phyloP scores from a whole-genome alignment of 2,329 filamentous ascomycete species.

The Penicillium olsonii region DNA sequence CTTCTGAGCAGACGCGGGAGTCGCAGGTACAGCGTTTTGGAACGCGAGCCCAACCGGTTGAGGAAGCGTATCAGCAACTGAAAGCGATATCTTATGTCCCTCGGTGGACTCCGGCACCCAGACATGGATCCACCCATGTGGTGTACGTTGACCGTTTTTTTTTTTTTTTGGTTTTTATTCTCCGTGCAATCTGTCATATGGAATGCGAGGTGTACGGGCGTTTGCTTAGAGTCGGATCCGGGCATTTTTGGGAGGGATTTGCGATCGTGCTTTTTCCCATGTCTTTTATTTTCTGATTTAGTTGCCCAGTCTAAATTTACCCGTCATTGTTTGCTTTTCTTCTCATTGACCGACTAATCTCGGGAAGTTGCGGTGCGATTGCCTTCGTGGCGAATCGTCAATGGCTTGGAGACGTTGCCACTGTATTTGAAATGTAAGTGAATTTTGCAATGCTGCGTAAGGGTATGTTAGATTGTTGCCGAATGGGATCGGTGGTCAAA shows the following conservation, averaged over 20 bases:
- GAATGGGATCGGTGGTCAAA: not conserved
- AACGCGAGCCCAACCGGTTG: conserved; percentile 27
- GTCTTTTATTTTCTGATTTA: not conserved
- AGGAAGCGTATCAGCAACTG: conserved; percentile 22
- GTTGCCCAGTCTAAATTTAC: not conserved
- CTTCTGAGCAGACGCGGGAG: conserved; percentile 24
- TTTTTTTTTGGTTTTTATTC: not conserved
- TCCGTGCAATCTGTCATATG: not conserved
- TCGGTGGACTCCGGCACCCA: not conserved
- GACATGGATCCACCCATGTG: not conserved
- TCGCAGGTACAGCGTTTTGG: conserved; percentile 22
- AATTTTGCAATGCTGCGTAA: not conserved
- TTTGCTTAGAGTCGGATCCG: not conserved
- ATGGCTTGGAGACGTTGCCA: conserved; percentile 6
- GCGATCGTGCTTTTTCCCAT: not conserved
- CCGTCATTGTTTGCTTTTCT: not conserved
- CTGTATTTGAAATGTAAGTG: not conserved
- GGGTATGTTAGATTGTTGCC: not conserved
- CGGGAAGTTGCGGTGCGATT: conserved; percentile 4
- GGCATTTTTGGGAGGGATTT: not conserved
- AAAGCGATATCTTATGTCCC: conserved; percentile 10
- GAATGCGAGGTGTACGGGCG: not conserved
- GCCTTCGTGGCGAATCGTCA: conserved; percentile 9
- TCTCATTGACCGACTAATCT: not conserved
- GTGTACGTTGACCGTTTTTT: not conserved